Conservation (phyloP, 2,329 filamentous ascomycete species). For the Colletotrichum sp. region DNA sequence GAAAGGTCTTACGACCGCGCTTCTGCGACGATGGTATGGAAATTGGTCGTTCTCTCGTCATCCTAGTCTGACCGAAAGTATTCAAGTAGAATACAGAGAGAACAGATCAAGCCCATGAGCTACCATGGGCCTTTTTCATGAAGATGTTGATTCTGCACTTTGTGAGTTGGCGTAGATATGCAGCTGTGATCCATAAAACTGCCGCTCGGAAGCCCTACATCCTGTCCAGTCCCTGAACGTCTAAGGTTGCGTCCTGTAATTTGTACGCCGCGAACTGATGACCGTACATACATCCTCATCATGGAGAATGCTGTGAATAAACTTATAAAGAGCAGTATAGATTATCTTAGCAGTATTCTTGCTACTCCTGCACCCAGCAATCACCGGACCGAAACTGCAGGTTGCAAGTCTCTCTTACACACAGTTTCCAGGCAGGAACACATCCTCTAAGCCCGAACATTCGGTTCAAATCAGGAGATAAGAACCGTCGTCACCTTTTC, state of each 20-base stretch:
- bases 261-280: rapidly evolving
- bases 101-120: rapidly evolving
- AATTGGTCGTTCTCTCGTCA: neutral
- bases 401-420: neutral
- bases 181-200: neutral
- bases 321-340: rapidly evolving
- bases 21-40: neutral
- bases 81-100: neutral
- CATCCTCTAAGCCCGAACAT: too few relatives aligned
- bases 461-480: too few relatives aligned
- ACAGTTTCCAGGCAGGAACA: neutral
- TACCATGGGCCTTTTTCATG: rapidly evolving
- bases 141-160: rapidly evolving
- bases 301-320: rapidly evolving
- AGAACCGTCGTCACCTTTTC: neutral
- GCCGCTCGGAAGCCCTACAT: neutral
- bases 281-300: rapidly evolving
- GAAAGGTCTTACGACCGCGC: rapidly evolving
- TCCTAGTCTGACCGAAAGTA: neutral
- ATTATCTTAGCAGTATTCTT: rapidly evolving
- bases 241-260: rapidly evolving
- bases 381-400: rapidly evolving
- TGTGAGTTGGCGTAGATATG: neutral
- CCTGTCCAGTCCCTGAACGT: neutral
- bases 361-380: rapidly evolving